These are phyloP conservation scores for Magnolia kwangsiensis DNA, from an alignment of 164 flowering plant species.

Conservation along the genomic window DNA sequence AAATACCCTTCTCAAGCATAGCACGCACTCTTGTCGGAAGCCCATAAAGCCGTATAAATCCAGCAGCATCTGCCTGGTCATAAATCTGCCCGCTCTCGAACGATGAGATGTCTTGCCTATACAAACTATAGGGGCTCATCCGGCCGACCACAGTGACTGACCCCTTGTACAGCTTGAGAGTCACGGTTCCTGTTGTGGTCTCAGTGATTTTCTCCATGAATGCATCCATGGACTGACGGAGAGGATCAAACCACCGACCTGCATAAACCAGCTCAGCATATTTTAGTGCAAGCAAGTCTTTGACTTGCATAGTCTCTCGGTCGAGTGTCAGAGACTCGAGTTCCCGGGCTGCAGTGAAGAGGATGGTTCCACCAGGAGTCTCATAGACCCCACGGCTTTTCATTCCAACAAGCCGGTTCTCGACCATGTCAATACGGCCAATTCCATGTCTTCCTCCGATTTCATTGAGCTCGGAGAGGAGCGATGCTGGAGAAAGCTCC, in stretches of 20 bases:
- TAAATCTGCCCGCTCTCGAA: constrained; percentile 80
- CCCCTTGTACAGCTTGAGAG: constrained; percentile 82
- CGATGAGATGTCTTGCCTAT: constrained; percentile 85
- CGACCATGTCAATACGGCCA: constrained; percentile 92
- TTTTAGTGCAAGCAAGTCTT: constrained; percentile 74
- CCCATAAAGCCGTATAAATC: constrained; percentile 83
- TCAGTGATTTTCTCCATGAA: constrained; percentile 84
- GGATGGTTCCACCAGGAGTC: constrained; percentile 95
- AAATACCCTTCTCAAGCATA: constrained; percentile 72
- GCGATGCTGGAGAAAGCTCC: constrained; percentile 73
- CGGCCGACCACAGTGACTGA: constrained; percentile 60
- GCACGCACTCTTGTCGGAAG: constrained; percentile 88
- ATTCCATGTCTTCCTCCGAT: constrained; percentile 88
- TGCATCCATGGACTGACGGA: constrained; percentile 79
- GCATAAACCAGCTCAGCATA: constrained; percentile 97
- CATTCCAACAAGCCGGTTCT: constrained; percentile 94
- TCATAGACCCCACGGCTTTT: constrained; percentile 97
- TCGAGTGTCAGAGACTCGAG: constrained; percentile 90
- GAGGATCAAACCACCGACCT: constrained; percentile 95
- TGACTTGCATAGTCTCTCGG: constrained; percentile 75
- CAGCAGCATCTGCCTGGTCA: constrained; percentile 95
- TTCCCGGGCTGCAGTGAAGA: constrained; percentile 69
- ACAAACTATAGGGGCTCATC: constrained; percentile 69
- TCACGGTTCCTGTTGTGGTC: constrained; percentile 84
- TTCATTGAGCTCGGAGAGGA: constrained; percentile 68